A percentile compares a stretch with the other conserved stretches of the same genome.
Conservation (phyloP, 768 basidiomycete genomes). For the Panaeolus cyanescens region DNA sequence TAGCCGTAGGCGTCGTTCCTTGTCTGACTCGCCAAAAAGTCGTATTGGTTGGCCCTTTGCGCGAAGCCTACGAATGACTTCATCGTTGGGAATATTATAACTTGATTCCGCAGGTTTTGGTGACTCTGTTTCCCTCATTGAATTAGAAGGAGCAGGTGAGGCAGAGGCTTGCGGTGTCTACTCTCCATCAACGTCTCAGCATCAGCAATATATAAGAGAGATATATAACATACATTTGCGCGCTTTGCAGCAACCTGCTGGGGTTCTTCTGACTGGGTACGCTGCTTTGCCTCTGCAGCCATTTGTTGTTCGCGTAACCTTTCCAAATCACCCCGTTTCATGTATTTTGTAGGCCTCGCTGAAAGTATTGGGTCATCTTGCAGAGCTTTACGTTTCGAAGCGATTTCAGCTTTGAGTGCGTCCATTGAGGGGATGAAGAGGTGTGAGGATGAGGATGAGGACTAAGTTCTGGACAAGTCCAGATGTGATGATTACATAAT, state of each 20-base stretch:
- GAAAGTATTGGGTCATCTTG: conserved; percentile 40
- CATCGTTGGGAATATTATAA: conserved; percentile 94
- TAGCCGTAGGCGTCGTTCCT: conserved; percentile 86
- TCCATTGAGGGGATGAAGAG: conserved; percentile 60
- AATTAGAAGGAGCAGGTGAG: conserved; percentile 40
- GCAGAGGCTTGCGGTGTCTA: conserved; percentile 35
- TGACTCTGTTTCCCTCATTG: conserved; percentile 37
- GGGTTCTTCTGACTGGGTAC: conserved; percentile 28
- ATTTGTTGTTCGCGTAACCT: conserved; percentile 57
- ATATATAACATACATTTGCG: conserved; percentile 45
- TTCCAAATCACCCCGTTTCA: conserved; percentile 91
- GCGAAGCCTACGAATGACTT: conserved; percentile 86
- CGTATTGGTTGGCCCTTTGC: conserved; percentile 93
- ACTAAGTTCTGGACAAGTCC: conserved; percentile 16
- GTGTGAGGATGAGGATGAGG: conserved; percentile 4
- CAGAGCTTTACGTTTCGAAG: conserved; percentile 80
- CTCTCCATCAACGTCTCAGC: conserved; percentile 48
- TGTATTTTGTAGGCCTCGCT: conserved; percentile 77
- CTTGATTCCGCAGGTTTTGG: conserved; percentile 47
- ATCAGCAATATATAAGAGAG: conserved; percentile 5
- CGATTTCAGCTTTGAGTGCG: conserved; percentile 87
- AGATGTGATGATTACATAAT: conserved; percentile 36
- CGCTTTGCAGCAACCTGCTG: conserved; percentile 16
- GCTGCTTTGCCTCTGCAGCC: conserved; percentile 37
- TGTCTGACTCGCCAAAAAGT: conserved; percentile 93